These are phyloP conservation scores for Gamarada debralockiae DNA, from an alignment of 495 filamentous ascomycete species.

Conservation along the genomic window DNA sequence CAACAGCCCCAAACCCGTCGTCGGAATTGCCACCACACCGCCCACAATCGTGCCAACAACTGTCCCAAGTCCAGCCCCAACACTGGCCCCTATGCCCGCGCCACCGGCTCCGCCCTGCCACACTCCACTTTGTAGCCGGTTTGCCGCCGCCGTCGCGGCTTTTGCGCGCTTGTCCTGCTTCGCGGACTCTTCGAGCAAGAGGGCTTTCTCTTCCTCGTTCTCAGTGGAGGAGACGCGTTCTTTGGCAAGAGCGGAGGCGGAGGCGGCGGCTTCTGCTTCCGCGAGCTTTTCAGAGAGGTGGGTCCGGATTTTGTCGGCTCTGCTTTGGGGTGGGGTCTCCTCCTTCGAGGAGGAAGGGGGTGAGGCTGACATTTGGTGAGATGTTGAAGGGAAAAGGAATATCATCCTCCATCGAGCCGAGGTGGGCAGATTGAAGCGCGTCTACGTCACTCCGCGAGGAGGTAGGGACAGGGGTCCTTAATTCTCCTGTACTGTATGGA, in stretches of 20 bases:
- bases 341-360: no score
- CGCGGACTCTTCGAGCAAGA: conserved; percentile 22
- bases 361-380: no score
- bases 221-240: not conserved
- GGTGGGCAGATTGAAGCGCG: no score
- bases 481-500: no score
- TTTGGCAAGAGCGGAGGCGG: not conserved
- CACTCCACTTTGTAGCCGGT: conserved; percentile 33
- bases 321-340: no score
- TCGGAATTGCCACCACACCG: conserved; percentile 30
- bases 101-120: conserved; percentile 33
- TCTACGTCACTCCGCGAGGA: no score
- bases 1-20: conserved; percentile 28
- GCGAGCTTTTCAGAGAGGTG: not conserved
- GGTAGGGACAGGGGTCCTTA: no score
- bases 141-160: conserved; percentile 28
- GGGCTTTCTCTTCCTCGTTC: conserved; percentile 23
- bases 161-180: conserved; percentile 27
- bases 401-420: no score
- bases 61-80: conserved; percentile 29
- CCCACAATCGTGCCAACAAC: conserved; percentile 31
- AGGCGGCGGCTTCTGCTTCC: not conserved
- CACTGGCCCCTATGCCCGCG: conserved; percentile 32
- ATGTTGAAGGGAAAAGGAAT: no score
- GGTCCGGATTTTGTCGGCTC: not conserved